Evolutionary conservation across 441 rosid species (phyloP), one percentile per base, ranked within the genome.

Genomic region (Theobroma grandiflorum): DNA sequence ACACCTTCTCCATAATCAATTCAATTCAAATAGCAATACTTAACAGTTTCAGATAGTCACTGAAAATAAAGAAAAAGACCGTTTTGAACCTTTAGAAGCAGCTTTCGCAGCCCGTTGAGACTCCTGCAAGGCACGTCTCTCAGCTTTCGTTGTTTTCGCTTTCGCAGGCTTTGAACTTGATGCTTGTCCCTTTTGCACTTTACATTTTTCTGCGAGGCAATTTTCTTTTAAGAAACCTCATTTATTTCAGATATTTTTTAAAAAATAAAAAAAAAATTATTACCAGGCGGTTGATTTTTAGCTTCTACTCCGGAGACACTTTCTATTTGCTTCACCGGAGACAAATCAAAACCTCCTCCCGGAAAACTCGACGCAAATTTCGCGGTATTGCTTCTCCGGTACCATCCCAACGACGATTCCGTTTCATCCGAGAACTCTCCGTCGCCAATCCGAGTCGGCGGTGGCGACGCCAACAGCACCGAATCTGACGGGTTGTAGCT

Each of bases 41-140:
- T 65, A 57, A 9, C 52, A 20, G 18, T 22, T 65, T 11, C 12
- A 7, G n/a, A 20, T 2, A 22, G 18, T 16, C 52, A 77, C 10
- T 45, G 4, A 78, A 38, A 50, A 78, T 5, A 14, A 58, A 33
- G 61, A 72, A 72, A 1, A 72, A 40, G 0, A 14, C 52, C 12
- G 8, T 35, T 42, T 70, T n/a, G 74, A 82, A 95, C 98, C 98
- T 94, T 88, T 94, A 38, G 90, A 89, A 79, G 91, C 90, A 82
- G 91, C 92, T 82, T 95, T 95, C 20, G 93, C 94, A 78, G 97
- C 97, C 52, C 98, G 87, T 75, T 94, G 95, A 52, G 96, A 84
- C 75, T 96, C 98, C 88, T 96, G 98, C 87, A 91, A 76, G 42
- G 97, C 97, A 50, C 97, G 97, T 58, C 98, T 85, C 84, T 96